Percentiles rank a stretch among this genome's conserved stretches.
Evolutionary conservation across 2,329 filamentous ascomycete genomes (phyloP).

Genomic region (Trichophyton simii): DNA sequence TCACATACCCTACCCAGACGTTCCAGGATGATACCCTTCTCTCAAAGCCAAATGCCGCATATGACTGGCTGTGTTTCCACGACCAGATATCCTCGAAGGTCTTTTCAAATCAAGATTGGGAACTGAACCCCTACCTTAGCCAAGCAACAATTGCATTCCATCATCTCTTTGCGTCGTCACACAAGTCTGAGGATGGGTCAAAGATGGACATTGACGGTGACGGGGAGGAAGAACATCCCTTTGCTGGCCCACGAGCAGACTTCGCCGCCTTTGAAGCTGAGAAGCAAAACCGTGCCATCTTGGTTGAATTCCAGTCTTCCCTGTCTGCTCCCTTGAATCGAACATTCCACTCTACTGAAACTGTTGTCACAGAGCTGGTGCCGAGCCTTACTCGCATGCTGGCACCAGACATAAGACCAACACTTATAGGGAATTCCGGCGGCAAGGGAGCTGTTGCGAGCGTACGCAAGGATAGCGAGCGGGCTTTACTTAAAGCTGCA

Average conservation of each 20-base stretch:
- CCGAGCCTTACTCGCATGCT: conserved; percentile 76
- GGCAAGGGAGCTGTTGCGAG: conserved; percentile 59
- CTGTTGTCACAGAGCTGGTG: conserved; percentile 67
- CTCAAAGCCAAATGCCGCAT: conserved; percentile 72
- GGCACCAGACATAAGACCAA: conserved; percentile 79
- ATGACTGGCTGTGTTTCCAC: conserved; percentile 94
- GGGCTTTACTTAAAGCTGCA: conserved; percentile 63
- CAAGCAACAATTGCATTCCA: conserved; percentile 84
- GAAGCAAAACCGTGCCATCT: conserved; percentile 62
- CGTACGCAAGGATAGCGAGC: conserved; percentile 77
- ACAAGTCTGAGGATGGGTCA: conserved; percentile 39
- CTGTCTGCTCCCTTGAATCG: conserved; percentile 61
- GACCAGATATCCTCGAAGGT: conserved; percentile 68
- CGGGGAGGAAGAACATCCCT: conserved; percentile 50
- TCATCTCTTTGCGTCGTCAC: conserved; percentile 69
- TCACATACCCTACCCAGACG: conserved; percentile 70
- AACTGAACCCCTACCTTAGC: conserved; percentile 73
- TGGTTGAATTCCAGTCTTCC: conserved; percentile 60
- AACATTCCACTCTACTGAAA: conserved; percentile 65
- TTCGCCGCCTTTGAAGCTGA: conserved; percentile 68
- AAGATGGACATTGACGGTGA: conserved; percentile 32
- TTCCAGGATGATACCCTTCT: conserved; percentile 90
- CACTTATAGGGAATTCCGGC: conserved; percentile 62
- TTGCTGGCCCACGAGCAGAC: conserved; percentile 69
- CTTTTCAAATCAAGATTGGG: conserved; percentile 82